phyloP scores from a whole-genome alignment of 208 protist species.

The Tritrichomonas musculus region DNA sequence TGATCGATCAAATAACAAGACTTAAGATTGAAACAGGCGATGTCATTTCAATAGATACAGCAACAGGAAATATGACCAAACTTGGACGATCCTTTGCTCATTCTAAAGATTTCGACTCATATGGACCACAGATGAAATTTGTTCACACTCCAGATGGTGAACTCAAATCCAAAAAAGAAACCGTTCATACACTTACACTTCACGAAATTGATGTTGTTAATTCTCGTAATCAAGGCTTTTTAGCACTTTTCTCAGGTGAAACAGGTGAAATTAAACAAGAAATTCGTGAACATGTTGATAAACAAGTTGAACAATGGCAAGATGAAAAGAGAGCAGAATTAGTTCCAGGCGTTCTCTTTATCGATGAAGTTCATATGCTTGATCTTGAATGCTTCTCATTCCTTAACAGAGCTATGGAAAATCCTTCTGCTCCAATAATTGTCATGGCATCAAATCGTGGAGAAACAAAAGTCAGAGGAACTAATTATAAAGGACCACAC shows the following conservation, averaged over 20 bases:
- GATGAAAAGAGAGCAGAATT: constrained; percentile 98
- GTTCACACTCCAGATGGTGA: constrained; percentile 61
- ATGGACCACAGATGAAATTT: constrained; percentile 52
- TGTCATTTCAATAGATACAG: constrained; percentile 99
- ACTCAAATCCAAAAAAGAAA: constrained; percentile 96
- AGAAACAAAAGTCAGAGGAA: constrained; percentile 96
- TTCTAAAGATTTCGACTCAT: constrained; percentile 81
- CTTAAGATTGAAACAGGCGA: constrained; percentile 86
- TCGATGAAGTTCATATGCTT: constrained; percentile 95
- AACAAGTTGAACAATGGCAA: constrained; percentile 92
- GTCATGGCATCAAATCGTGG: constrained; percentile 98
- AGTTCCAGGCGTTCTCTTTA: constrained; percentile 86
- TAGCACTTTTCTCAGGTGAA: constrained; percentile 97
- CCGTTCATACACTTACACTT: constrained; percentile 96
- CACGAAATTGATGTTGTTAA: constrained; percentile 99
- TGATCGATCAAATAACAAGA: constrained; percentile 98
- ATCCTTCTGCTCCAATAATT: constrained; percentile 90
- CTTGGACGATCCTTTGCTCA: constrained; percentile 91
- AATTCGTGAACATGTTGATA: constrained; percentile 97
- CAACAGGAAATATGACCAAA: constrained; percentile 89
- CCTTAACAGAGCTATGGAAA: constrained; percentile 98
- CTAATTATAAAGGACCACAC: constrained; percentile 90
- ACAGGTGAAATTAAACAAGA: constrained; percentile 99
- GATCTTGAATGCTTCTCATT: constrained; percentile 99
- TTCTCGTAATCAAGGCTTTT: constrained; percentile 92